phyloP scores from a whole-genome alignment of 108 stramenopile species.

The Ochromonas danica region DNA sequence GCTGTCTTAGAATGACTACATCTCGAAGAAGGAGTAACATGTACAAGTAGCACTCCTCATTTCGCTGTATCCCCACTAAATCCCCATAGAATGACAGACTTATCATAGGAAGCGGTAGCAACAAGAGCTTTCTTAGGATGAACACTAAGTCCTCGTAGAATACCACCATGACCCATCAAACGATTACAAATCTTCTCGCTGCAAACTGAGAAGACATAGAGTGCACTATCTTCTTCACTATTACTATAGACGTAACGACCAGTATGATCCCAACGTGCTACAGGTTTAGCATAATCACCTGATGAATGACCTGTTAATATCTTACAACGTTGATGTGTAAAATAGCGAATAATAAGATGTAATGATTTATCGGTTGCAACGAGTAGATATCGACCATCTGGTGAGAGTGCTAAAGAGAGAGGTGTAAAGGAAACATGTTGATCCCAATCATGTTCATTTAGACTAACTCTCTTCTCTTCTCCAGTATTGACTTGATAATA shows the following conservation, averaged over 20 bases:
- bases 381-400: neutral
- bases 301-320: conserved; percentile 8
- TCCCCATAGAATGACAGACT: conserved; percentile 23
- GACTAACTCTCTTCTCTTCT: neutral
- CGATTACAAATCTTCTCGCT: neutral
- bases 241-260: conserved; percentile 14
- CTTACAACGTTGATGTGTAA: neutral
- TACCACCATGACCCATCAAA: neutral
- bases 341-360: neutral
- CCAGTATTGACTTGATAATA: neutral
- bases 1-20: too few species aligned
- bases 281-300: conserved; percentile 23
- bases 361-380: conserved; percentile 25
- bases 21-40: too few species aligned
- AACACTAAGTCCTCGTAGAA: neutral
- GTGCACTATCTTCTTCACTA: conserved; percentile 26
- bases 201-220: neutral
- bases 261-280: conserved; percentile 4
- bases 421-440: conserved; percentile 20
- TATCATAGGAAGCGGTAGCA: conserved; percentile 2
- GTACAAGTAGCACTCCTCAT: too few species aligned
- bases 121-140: conserved; percentile 2
- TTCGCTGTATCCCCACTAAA: too few species aligned
- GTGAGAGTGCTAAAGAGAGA: conserved; percentile 1
- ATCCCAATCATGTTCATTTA: conserved; percentile 36